Evolutionary conservation across 2,329 filamentous ascomycete species (phyloP), one percentile per base, ranked within the genome.

Genomic region (Ambrosiella beaveri): DNA sequence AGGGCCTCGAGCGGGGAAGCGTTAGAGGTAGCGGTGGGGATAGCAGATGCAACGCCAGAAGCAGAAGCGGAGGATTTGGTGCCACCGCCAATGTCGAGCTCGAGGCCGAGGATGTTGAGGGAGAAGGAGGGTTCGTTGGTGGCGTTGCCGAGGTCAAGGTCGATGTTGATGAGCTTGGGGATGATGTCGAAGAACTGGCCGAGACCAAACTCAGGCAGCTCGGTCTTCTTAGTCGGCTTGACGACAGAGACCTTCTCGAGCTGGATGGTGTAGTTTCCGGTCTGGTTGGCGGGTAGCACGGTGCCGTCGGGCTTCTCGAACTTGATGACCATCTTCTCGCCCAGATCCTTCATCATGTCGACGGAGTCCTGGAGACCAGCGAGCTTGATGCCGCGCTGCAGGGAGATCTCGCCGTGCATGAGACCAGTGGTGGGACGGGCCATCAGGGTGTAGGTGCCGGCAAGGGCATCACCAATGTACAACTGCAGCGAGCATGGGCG

Each of bases 341-440:
- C 49, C 15, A 58, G 54, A 8, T 45, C 13, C 8, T 38, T 35
- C 3, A 58, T 38, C 57, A 58, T 61, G 17, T 58, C 54, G 50
- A 7, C 12, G 11, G 27, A 35, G 49, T 19, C 49, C n/a, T n/a
- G 19, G 7, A 59, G 64, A 39, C 82, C 82, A 0, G 80, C 82
- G 2, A 74, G 63, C 65, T 85, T 82, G 68, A 89, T 85, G 8
- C 85, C 85, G 63, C 83, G 81, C 61, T 72, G 70, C 54, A 75
- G 69, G 53, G 74, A 69, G 41, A 71, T 65, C 27, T 64, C 65
- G 35, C 68, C 69, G 59, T 69, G 62, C 5, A 68, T 52, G 36
- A 61, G 65, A 53, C 69, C 71, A 11, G 57, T 61, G 1, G 63
- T 60, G 19, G 69, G 71, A 62, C 68, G 68, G 59, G 63, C 64